A percentile compares a stretch with the other conserved stretches of the same genome.
Evolutionary conservation across 2,329 filamentous ascomycete genomes (phyloP).

Genomic region (Fusarium dlaminii): DNA sequence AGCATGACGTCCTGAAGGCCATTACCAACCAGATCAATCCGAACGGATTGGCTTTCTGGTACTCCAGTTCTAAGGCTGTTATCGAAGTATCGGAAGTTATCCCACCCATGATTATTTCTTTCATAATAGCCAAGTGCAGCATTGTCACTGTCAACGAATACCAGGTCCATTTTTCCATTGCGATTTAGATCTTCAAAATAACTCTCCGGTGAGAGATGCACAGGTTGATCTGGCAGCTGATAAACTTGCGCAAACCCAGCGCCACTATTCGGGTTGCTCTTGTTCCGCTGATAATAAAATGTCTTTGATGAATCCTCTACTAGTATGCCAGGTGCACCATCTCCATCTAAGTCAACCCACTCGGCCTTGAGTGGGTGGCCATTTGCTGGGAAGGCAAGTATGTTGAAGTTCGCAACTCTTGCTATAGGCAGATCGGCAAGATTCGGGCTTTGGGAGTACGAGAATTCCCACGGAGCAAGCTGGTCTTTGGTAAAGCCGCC

Average conservation of each 20-base stretch:
- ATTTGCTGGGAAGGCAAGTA: neutral
- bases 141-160: neutral
- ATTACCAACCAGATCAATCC: neutral
- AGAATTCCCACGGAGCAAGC: neutral
- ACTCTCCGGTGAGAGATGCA: neutral
- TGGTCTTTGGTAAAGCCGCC: neutral
- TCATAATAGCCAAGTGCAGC: neutral
- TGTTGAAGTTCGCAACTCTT: too few relatives aligned
- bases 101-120: neutral
- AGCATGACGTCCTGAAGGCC: neutral
- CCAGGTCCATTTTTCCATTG: neutral
- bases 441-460: neutral
- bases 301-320: neutral
- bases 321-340: neutral
- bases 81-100: neutral
- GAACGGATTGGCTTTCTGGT: neutral
- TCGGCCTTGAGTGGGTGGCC: neutral
- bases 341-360: neutral
- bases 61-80: neutral
- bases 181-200: neutral
- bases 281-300: neutral
- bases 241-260: neutral
- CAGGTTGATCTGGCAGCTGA: neutral
- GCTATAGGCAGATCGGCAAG: too few relatives aligned
- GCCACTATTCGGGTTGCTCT: neutral